Percentiles rank a stretch among this genome's conserved stretches.
Conservation (phyloP, 2,329 filamentous ascomycete genomes). For the Colletotrichum limetticola region DNA sequence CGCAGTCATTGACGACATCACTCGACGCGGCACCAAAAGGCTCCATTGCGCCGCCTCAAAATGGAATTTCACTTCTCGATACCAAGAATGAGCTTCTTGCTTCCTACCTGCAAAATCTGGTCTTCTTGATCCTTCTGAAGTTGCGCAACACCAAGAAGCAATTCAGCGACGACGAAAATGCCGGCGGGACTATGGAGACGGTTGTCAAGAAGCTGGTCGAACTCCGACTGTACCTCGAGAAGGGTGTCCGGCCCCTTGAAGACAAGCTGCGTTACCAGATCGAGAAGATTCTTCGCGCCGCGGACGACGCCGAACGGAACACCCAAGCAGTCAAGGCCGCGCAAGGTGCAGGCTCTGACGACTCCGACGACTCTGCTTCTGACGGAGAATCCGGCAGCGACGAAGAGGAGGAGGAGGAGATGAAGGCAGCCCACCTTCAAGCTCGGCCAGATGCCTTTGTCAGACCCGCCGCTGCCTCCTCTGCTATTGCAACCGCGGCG, state of each 20-base stretch:
- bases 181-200: slow-evolving; percentile 65
- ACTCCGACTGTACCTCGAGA: slow-evolving; percentile 91
- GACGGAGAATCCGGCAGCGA: slow-evolving; percentile 47
- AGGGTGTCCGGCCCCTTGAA: slow-evolving; percentile 90
- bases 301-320: slow-evolving; percentile 75
- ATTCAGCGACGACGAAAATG: slow-evolving; percentile 42
- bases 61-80: slow-evolving; percentile 94
- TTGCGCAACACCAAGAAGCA: slow-evolving; percentile 67
- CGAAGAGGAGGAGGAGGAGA: slow-evolving; percentile 42
- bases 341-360: slow-evolving; percentile 43
- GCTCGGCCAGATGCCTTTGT: slow-evolving; percentile 49
- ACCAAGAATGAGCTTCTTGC: slow-evolving; percentile 97
- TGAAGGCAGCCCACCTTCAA: slow-evolving; percentile 33
- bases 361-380: slow-evolving; percentile 48
- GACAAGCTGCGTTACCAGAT: slow-evolving; percentile 94
- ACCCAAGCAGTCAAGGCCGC: slow-evolving; percentile 49
- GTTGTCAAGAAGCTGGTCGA: slow-evolving; percentile 90
- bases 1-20: slow-evolving; percentile 69
- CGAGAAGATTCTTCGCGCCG: slow-evolving; percentile 90
- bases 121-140: slow-evolving; percentile 86
- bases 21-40: slow-evolving; percentile 74
- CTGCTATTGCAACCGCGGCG: slow-evolving; percentile 44
- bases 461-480: slow-evolving; percentile 44
- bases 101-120: slow-evolving; percentile 93
- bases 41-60: slow-evolving; percentile 76